These are phyloP conservation scores for Penicillium lagena DNA, from an alignment of 495 filamentous ascomycete species.

Conservation along the genomic window DNA sequence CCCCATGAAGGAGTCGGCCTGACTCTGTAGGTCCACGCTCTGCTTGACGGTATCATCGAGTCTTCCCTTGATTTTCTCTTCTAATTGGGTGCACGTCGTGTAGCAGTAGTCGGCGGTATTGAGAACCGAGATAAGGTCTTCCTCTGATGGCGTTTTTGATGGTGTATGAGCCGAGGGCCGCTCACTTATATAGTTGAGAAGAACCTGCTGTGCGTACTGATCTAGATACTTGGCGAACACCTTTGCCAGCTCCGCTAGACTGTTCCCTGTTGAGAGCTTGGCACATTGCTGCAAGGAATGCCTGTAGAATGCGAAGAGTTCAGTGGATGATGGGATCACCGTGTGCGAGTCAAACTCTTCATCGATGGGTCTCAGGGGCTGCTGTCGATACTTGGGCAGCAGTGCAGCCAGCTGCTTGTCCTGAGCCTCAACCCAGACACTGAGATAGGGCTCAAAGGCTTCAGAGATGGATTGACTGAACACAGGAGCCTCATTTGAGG, in stretches of 20 bases:
- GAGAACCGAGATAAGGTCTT: conserved; percentile 77
- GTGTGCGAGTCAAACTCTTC: conserved; percentile 88
- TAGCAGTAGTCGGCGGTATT: conserved; percentile 99
- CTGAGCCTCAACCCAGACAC: conserved; percentile 94
- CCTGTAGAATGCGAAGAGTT: conserved; percentile 95
- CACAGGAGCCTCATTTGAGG: conserved; percentile 68
- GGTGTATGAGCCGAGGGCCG: conserved; percentile 42
- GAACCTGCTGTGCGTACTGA: conserved; percentile 88
- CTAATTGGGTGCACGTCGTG: conserved; percentile 80
- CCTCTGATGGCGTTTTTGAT: conserved; percentile 52
- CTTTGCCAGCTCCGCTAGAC: conserved; percentile 77
- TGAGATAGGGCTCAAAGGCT: conserved; percentile 94
- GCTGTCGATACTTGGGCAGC: conserved; percentile 83
- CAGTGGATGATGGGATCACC: conserved; percentile 90
- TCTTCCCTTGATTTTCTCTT: conserved; percentile 87
- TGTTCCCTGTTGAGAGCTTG: conserved; percentile 84
- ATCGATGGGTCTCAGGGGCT: conserved; percentile 72
- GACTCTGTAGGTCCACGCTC: conserved; percentile 80
- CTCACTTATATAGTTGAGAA: conserved; percentile 71
- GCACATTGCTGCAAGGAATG: conserved; percentile 88
- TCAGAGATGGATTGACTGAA: conserved; percentile 94
- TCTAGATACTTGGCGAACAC: conserved; percentile 91
- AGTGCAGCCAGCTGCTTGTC: conserved; percentile 81
- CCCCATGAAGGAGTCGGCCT: conserved; percentile 92
- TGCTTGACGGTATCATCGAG: conserved; percentile 72